Evolutionary conservation across 2,329 filamentous ascomycete species (phyloP), one percentile per base, ranked within the genome.

Genomic region (Aspergillus flavus): DNA sequence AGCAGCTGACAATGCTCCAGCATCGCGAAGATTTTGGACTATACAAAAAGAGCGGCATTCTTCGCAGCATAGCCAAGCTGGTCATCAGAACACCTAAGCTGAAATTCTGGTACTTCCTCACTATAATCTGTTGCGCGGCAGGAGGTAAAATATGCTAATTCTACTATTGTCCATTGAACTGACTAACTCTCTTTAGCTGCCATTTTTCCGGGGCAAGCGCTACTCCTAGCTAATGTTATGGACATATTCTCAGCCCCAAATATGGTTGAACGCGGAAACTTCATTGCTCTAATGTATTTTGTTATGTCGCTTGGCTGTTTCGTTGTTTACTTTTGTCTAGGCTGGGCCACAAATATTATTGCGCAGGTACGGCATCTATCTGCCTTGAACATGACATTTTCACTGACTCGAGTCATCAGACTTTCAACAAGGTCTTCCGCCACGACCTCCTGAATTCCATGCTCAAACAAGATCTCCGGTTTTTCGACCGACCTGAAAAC

Each of bases 271-370:
- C 48, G 59, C 21, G 80, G 77, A 3, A 78, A 82, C 61, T 82
- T 82, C 64, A 82, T 76, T 70, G 72, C 80, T 3, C 76, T 81
- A 7, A 82, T 83, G 79, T 82, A 83, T 46, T 80, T 82, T 57
- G 73, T 83, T 0, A 65, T 82, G 26, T 78, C 80, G 6, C 69
- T 78, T 19, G 79, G 69, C 14, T 74, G 34, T n/a, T 19, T 48
- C 5, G 12, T 43, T 28, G 26, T 59, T 34, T 62, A 62, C 26
- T 80, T 78, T 46, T 57, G 73, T 7, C 67, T 82, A 23, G 78
- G 80, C 5, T 75, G 67, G 66, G 45, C 64, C 1, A 71, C 71
- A 55, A 74, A 76, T 64, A 48, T 68, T 43, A 67, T 75, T 39
- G 71, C 70, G 21, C 72, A 78, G 61, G 61, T 63, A 48, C 28